A percentile compares a stretch with the other conserved stretches of the same genome.
These are phyloP conservation scores for Macaranga tanarius DNA, from an alignment of 441 rosid genomes.

Conservation along the genomic window DNA sequence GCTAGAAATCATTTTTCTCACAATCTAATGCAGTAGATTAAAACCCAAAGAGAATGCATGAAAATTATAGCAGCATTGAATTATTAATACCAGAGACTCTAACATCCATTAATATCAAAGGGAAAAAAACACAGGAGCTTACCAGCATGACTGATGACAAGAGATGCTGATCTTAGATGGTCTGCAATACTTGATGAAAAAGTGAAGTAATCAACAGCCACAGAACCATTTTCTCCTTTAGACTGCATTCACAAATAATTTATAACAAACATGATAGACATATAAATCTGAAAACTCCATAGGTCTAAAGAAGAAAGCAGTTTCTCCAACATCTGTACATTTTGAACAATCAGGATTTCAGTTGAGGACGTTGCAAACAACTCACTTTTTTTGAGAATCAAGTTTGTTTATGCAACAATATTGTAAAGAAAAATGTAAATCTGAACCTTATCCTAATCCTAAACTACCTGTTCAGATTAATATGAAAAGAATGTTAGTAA, in stretches of 20 bases:
- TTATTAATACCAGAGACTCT: not conserved
- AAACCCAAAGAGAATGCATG: not conserved
- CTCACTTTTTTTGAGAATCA: not conserved
- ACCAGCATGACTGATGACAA: conserved; percentile 88
- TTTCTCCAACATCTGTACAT: not conserved
- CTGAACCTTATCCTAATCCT: not conserved
- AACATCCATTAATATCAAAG: not conserved
- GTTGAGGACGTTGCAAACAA: not conserved
- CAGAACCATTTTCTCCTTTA: conserved; percentile 56
- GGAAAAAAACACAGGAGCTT: conserved; percentile 13
- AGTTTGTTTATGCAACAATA: not conserved
- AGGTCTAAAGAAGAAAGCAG: not conserved
- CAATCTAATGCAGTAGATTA: not conserved
- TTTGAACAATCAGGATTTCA: not conserved
- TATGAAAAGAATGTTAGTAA: not conserved
- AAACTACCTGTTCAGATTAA: not conserved
- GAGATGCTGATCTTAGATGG: conserved; percentile 75
- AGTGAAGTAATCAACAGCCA: conserved; percentile 77
- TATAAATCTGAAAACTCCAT: not conserved
- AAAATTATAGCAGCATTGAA: not conserved
- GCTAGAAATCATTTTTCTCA: not conserved
- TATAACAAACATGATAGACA: conserved; percentile 5
- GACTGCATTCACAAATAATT: conserved; percentile 39
- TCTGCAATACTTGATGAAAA: conserved; percentile 83
- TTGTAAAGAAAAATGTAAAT: not conserved